These are phyloP conservation scores for Thalassiosira hispida DNA, from an alignment of 352 stramenopile species.

Conservation along the genomic window DNA sequence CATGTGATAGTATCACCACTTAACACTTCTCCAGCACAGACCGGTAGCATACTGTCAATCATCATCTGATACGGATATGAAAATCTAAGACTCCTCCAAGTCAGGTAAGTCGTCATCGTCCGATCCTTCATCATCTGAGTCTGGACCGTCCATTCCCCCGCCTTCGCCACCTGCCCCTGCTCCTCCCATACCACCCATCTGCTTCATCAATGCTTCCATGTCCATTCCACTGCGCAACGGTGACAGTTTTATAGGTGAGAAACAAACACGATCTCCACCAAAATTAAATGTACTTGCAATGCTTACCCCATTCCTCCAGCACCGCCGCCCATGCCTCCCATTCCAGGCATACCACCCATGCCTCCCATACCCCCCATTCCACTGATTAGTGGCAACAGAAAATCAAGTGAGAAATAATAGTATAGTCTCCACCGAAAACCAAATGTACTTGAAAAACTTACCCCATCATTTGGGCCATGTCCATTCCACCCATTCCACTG, in stretches of 20 bases:
- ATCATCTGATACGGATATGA: neutral
- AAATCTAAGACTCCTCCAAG: slow-evolving; percentile 61
- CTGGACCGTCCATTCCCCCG: slow-evolving; percentile 34
- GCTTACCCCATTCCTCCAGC: slow-evolving; percentile 37
- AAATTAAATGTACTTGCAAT: slow-evolving; percentile 7
- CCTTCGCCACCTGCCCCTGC: slow-evolving; percentile 32
- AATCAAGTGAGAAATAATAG: slow-evolving; percentile 4
- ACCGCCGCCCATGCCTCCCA: neutral
- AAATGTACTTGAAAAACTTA: slow-evolving; percentile 27
- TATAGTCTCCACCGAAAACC: neutral
- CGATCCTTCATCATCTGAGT: slow-evolving; percentile 54
- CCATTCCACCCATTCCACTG: slow-evolving; percentile 54
- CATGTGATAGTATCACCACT: neutral
- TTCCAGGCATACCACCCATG: slow-evolving; percentile 38
- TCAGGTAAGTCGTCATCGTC: slow-evolving; percentile 80
- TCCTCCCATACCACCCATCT: slow-evolving; percentile 72
- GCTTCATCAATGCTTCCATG: slow-evolving; percentile 74
- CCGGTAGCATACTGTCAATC: too few species aligned
- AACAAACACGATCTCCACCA: neutral
- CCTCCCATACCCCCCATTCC: slow-evolving; percentile 61
- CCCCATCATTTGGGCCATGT: slow-evolving; percentile 38
- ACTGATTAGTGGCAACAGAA: slow-evolving; percentile 35
- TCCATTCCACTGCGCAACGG: slow-evolving; percentile 62
- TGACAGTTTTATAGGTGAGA: neutral
- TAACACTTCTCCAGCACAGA: neutral